phyloP scores from a whole-genome alignment of 352 stramenopile genomes.

The Blastocystis sp. region DNA sequence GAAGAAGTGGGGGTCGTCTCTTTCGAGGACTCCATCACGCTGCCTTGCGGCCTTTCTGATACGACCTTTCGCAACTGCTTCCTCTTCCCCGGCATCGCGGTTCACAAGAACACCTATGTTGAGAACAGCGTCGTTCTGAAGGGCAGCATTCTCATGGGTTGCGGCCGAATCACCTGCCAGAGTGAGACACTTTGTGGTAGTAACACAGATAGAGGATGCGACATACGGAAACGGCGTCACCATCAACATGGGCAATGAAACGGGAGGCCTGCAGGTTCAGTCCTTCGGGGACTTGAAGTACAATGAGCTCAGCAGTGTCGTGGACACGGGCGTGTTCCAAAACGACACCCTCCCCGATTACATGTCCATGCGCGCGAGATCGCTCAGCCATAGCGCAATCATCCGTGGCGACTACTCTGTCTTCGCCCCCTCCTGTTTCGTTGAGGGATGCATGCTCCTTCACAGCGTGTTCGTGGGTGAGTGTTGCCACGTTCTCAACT shows the following conservation, averaged over 20 bases:
- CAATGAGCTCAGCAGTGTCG: slow-evolving; percentile 15
- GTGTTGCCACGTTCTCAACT: slow-evolving; percentile 75
- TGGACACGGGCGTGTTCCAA: neutral
- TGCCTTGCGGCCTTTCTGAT: slow-evolving; percentile 32
- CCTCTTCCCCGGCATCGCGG: neutral
- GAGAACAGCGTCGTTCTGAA: slow-evolving; percentile 63
- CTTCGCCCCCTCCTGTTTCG: slow-evolving; percentile 71
- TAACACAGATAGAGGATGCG: slow-evolving; percentile 4
- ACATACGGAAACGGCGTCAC: slow-evolving; percentile 75
- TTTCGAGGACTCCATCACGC: neutral
- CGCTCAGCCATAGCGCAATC: neutral
- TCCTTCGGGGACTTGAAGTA: slow-evolving; percentile 77
- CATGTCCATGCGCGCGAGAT: neutral
- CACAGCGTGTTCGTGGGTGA: slow-evolving; percentile 69
- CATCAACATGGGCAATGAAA: slow-evolving; percentile 81
- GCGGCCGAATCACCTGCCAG: slow-evolving; percentile 75
- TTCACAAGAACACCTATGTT: slow-evolving; percentile 69
- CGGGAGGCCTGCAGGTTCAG: slow-evolving; percentile 77
- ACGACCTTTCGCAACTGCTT: slow-evolving; percentile 13
- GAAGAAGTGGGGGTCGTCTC: neutral
- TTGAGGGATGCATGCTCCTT: slow-evolving; percentile 77
- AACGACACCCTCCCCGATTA: slow-evolving; percentile 1
- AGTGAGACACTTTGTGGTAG: neutral
- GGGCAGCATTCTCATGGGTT: slow-evolving; percentile 76
- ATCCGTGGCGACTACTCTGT: slow-evolving; percentile 74